Evolutionary conservation across 768 basidiomycete genomes (phyloP), one percentile per base, ranked within the genome.

Genomic region (Kwoniella europaea): DNA sequence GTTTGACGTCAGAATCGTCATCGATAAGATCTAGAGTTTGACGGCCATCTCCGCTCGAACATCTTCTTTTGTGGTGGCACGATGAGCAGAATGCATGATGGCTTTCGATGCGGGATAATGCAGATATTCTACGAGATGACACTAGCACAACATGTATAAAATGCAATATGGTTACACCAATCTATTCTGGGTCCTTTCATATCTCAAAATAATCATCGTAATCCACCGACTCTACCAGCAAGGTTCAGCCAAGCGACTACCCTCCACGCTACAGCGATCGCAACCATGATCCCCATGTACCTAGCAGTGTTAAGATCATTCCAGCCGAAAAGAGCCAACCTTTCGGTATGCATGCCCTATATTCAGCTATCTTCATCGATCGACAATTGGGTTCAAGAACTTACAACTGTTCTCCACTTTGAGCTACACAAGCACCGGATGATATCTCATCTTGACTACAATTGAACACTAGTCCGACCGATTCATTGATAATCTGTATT

Each of bases 401-500:
- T 27, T 46, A 79, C 62, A 84, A 20, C 64, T 85, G 80, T 59
- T 83, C 81, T 20, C 84, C 85, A 18, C 67, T 84, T 58, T 82
- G 72, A 0, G 82, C 82, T 22, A 85, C 79, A 74, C 85, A 86
- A 6, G 70, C 74, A 1, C 84, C 85, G 0, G 70, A 69, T 3
- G 64, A 24, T 22, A 85, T 71, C 20, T 82, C 71, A 1, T 69
- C 81, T 0, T 42, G 44, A 5, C 81, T 73, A 65, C 85, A 85
- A 44, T 80, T 53, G 71, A 86, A 84, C 1, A 22, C 15, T 0
- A 85, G 70, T 3, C 84, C 83, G 10, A 64, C 35, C 15, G 76
- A 71, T 63, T 85, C 84, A 68, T 86, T 85, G 79, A 85, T 85
- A 62, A 84, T 79, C 24, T 82, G 76, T 2, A 85, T 65, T n/a